Base-by-base conservation (phyloP, 805 yeast species). In the Metschnikowia arizonensis region DNA sequence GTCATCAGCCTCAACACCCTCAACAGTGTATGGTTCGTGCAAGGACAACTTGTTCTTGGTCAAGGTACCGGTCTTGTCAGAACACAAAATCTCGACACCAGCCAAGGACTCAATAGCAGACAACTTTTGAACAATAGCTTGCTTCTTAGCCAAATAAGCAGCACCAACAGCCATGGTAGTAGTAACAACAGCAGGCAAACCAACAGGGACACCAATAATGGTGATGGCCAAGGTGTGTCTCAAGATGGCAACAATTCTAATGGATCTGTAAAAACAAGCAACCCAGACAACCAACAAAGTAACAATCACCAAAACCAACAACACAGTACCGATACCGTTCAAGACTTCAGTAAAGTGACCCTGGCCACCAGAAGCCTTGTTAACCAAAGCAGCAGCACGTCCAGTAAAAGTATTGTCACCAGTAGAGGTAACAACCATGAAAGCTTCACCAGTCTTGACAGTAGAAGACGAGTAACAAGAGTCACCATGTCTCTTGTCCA, bases 151-250 rank as follows among this genome's bases (percentile, higher is more conserved):
- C 66, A 89, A 78, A 85, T 89, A 88, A 67, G 97, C 96, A 71
- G 97, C 97, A 83, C 97, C 97, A 74, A 90, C 97, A 72, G 97
- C 97, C 97, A 89, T 88, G 70, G 97, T 89, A 63, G 96, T 89
- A 78, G 97, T 89, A 59, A 88, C 96, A 66, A 89, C 97, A 69
- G 96, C 96, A 72, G 97, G 97, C 69, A 89, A 82, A 85, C 97
- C 97, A 59, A 89, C 97, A 70, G 97, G 97, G 61, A 89, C 97
- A 84, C 97, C 97, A 62, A 89, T 84, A 74, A 89, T 88, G 77
- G 96, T 89, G 72, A 89, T 88, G 60, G 96, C 97, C 68, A 89
- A 77, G 61, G 96, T 85, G 84, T 82, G 86, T 77, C 96, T 81
- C 71, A 89, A 79, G 74, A 89, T 86, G 61, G 82, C 76, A 64